A percentile compares a stretch with the other conserved stretches of the same genome.
phyloP scores from a whole-genome alignment of 192 early-diverging fungal genomes.

The Diversispora epigaea region DNA sequence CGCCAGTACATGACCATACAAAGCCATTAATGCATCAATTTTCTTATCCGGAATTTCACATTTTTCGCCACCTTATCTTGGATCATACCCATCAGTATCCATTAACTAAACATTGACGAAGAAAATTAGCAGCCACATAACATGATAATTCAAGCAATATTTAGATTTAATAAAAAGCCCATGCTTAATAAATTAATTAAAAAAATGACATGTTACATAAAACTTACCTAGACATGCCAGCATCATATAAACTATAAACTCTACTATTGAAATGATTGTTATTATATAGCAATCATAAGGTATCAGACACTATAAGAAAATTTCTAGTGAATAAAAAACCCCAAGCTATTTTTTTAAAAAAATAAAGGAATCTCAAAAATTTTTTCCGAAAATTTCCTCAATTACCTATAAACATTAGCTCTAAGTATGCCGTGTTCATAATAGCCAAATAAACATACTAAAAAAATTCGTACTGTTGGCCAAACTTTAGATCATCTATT shows the following conservation, averaged over 20 bases:
- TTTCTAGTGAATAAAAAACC: slow-evolving; percentile 36
- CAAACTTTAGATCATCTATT: slow-evolving; percentile 39
- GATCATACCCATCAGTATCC: slow-evolving; percentile 28
- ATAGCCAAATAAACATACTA: slow-evolving; percentile 59
- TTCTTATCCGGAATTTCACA: neutral
- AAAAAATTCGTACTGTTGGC: slow-evolving; percentile 49
- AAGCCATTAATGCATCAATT: slow-evolving; percentile 46
- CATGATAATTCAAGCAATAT: slow-evolving; percentile 7
- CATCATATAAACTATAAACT: slow-evolving; percentile 52
- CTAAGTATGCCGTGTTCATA: slow-evolving; percentile 51
- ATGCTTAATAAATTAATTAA: neutral
- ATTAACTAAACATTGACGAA: slow-evolving; percentile 51
- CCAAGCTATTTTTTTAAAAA: slow-evolving; percentile 32
- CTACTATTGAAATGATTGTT: slow-evolving; percentile 40
- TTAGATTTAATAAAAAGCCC: neutral
- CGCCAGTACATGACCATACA: slow-evolving; percentile 64
- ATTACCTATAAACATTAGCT: slow-evolving; percentile 69
- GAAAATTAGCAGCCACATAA: slow-evolving; percentile 50
- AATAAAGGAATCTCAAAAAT: neutral
- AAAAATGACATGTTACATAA: neutral
- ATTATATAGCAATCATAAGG: slow-evolving; percentile 43
- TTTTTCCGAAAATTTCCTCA: neutral
- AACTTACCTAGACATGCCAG: slow-evolving; percentile 45
- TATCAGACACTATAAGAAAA: slow-evolving; percentile 35
- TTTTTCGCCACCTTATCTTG: neutral